These are phyloP conservation scores for Trichoderma endophyticum DNA, from an alignment of 2,329 filamentous ascomycete genomes.

Conservation along the genomic window DNA sequence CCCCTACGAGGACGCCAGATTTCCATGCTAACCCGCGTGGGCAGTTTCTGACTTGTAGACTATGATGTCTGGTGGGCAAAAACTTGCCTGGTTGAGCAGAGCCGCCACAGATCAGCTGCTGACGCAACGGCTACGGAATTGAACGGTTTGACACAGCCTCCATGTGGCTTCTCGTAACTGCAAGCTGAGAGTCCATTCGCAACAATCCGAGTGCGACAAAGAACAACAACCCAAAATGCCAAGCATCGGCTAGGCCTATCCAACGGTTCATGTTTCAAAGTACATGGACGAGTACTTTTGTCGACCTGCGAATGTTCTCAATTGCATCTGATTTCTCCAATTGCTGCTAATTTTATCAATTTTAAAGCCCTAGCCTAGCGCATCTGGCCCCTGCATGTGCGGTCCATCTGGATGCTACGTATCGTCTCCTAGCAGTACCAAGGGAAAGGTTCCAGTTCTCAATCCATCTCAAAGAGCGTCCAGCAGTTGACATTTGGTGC, in stretches of 20 bases:
- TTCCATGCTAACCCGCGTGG: neutral
- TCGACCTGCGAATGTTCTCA: neutral
- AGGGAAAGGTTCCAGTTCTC: neutral
- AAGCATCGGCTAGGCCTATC: neutral
- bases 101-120: slow-evolving; percentile 15
- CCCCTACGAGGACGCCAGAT: neutral
- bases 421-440: neutral
- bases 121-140: slow-evolving; percentile 1
- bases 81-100: neutral
- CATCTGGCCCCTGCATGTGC: slow-evolving; percentile 2
- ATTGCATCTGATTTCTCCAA: neutral
- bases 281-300: neutral
- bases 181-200: neutral
- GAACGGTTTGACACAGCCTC: neutral
- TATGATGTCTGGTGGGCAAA: neutral
- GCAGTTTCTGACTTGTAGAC: neutral
- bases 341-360: slow-evolving; percentile 9
- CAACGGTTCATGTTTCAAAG: neutral
- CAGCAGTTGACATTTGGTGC: neutral
- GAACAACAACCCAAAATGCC: neutral
- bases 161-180: neutral
- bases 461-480: neutral
- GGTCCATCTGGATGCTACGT: neutral
- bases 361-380: slow-evolving; percentile 18
- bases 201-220: neutral